Base-by-base conservation (phyloP, 805 yeast genomes). In the Metschnikowia koreensis region DNA sequence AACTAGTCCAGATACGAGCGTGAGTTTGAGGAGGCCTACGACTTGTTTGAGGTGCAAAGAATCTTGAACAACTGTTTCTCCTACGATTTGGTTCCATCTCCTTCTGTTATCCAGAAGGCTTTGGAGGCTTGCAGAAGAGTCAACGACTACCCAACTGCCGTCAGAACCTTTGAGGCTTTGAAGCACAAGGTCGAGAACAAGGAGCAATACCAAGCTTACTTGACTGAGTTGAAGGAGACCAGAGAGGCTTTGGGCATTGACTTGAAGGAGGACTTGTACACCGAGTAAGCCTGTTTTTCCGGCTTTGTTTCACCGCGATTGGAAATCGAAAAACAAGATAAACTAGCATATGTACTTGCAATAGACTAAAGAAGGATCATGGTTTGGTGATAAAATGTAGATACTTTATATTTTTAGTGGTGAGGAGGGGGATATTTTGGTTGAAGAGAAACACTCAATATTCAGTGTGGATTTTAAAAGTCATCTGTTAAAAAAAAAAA, bases 121-220 rank as follows among this genome's bases (percentile, higher is more conserved):
- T 81, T 94, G 69, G 85, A 89, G 77, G 99, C 99, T 44, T 92
- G 97, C 64, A 92, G 99, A 85, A 89, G 98, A 78, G 98, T 94
- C 62, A 90, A 94, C 76, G 99, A 94, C 79, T 89, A 89, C 77
- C 97, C 99, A 56, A 92, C 98, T 54, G 99, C 99, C 51, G 94
- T 91, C 62, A 89, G 99, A 79, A 97, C 96, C 51, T 94, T 94
- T 66, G 99, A 93, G 81, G 98, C 96, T 61, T 83, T 94, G 71
- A 89, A 88, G 74, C 89, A 84, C 84, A 94, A 94, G 81, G 98
- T 94, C 59, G 97, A 93, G 75, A 89, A 86, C 78, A 84, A 82
- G 70, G 87, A 86, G 63, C 98, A 94, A 79, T 94, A 94, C 81
- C 82, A 87, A 66, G 97, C 97, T 59, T 94, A 94, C 81, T 84